These are phyloP conservation scores for Scenedesmus sp. DNA, from an alignment of 163 green algal species.

Conservation along the genomic window DNA sequence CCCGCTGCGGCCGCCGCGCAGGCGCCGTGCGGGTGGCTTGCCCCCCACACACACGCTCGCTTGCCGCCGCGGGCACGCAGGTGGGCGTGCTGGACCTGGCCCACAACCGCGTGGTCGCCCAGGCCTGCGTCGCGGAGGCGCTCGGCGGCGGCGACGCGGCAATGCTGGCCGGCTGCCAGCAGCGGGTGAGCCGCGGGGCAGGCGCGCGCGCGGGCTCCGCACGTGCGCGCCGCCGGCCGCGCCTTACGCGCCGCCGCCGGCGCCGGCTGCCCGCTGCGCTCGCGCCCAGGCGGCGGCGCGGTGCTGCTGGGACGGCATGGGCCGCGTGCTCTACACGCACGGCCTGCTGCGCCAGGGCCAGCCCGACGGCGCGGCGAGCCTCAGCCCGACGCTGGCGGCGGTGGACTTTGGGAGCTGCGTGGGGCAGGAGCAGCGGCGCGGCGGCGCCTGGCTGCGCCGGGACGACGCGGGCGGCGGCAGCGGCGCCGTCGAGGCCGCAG, in stretches of 20 bases:
- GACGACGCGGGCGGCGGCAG: not conserved
- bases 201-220: too few relatives aligned
- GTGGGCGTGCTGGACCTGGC: conserved; percentile 32
- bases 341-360: conserved; percentile 2
- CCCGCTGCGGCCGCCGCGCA: too few relatives aligned
- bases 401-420: conserved; percentile 26
- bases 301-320: conserved; percentile 1
- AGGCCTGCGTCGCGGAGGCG: conserved; percentile 6
- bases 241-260: too few relatives aligned
- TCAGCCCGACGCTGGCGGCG: conserved; percentile 16
- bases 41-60: too few relatives aligned
- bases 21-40: too few relatives aligned
- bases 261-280: too few relatives aligned
- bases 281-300: conserved; percentile 10
- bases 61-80: not conserved
- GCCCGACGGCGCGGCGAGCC: not conserved
- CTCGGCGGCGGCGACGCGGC: not conserved
- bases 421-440: not conserved
- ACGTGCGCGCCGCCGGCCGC: too few relatives aligned
- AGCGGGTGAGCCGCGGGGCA: too few relatives aligned
- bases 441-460: not conserved
- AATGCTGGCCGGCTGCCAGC: too few relatives aligned
- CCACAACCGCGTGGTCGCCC: conserved; percentile 20
- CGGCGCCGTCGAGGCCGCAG: not conserved
- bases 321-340: conserved; percentile 30